phyloP scores from a whole-genome alignment of 164 flowering plant genomes.

The Annona squamosa region DNA sequence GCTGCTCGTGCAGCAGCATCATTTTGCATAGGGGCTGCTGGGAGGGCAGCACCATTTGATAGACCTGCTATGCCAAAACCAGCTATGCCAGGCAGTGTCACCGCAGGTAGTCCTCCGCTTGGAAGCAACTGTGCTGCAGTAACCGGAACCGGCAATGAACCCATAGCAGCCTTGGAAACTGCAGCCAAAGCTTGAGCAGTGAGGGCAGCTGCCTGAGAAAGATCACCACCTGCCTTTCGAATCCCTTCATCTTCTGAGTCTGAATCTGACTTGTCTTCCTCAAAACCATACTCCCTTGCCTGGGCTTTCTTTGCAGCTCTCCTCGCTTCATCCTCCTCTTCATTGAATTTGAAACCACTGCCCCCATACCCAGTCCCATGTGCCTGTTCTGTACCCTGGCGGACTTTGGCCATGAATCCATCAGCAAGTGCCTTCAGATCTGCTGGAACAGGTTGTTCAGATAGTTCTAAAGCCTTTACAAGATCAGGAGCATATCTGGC shows the following conservation, averaged over 20 bases:
- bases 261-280: constrained; percentile 94
- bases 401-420: constrained; percentile 85
- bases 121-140: constrained; percentile 36
- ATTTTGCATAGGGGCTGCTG: constrained; percentile 30
- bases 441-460: constrained; percentile 86
- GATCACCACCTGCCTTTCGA: constrained; percentile 81
- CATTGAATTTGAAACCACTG: constrained; percentile 90
- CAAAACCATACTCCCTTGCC: constrained; percentile 92
- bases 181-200: constrained; percentile 70
- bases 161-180: constrained; percentile 40
- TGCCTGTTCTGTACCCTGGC: constrained; percentile 85
- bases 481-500: constrained; percentile 91
- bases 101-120: constrained; percentile 40
- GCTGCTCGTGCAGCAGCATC: constrained; percentile 77
- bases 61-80: constrained; percentile 34
- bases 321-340: constrained; percentile 95
- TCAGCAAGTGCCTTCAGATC: constrained; percentile 88
- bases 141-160: constrained; percentile 30
- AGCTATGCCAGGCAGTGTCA: constrained; percentile 35
- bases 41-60: constrained; percentile 32
- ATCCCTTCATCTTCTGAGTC: constrained; percentile 88
- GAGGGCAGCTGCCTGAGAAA: constrained; percentile 70
- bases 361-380: constrained; percentile 99
- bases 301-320: constrained; percentile 98
- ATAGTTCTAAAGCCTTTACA: constrained; percentile 85